A percentile compares a stretch with the other conserved stretches of the same genome.
These are phyloP conservation scores for Sporothrix phasma DNA, from an alignment of 2,329 filamentous ascomycete species.

Conservation along the genomic window DNA sequence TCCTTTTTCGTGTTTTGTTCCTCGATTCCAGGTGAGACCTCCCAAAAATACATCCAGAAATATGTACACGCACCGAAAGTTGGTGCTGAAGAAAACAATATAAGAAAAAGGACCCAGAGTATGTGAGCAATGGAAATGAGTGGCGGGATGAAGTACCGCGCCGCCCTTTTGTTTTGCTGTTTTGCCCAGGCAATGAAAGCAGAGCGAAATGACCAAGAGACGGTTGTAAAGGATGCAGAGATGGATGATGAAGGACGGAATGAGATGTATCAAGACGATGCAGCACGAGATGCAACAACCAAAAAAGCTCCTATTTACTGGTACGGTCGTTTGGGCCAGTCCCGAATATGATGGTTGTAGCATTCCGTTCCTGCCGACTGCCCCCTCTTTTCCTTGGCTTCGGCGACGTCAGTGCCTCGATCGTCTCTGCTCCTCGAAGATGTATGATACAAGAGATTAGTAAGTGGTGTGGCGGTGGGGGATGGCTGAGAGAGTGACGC, in stretches of 20 bases:
- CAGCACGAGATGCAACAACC: background rate
- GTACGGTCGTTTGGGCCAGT: background rate
- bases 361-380: background rate
- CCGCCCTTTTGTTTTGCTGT: slow-evolving; percentile 3
- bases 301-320: background rate
- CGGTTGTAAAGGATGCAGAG: too few relatives aligned
- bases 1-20: slow-evolving; percentile 6
- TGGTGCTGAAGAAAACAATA: background rate
- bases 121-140: background rate
- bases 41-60: background rate
- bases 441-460: slow-evolving; percentile 7
- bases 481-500: background rate
- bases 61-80: slow-evolving; percentile 6
- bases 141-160: background rate
- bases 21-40: background rate
- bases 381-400: background rate
- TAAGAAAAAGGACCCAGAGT: background rate
- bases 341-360: background rate
- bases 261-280: background rate
- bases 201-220: background rate
- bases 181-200: background rate
- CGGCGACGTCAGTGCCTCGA: background rate
- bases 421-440: background rate
- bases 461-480: background rate
- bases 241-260: too few relatives aligned